Evolutionary conservation across 345 rosid genomes (phyloP).

Genomic region (Gossypium sturtianum): DNA sequence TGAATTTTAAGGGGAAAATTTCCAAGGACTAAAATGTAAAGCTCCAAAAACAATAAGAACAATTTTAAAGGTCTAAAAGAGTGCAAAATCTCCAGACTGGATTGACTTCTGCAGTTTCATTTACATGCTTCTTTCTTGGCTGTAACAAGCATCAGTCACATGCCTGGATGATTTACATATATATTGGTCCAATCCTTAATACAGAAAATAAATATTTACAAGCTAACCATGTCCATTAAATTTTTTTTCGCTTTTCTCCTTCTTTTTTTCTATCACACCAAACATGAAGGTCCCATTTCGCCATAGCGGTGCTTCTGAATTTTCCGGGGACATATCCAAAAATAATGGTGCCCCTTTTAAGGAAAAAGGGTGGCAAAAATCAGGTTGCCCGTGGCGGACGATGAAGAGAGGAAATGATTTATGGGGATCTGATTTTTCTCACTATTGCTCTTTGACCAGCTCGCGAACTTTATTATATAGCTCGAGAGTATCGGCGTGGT

Average conservation of each 20-base stretch:
- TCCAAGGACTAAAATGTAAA: background rate
- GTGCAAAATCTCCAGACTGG: background rate
- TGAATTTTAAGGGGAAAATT: background rate
- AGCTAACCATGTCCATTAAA: background rate
- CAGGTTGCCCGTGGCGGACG: conserved; percentile 13
- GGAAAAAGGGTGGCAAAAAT: conserved; percentile 21
- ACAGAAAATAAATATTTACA: conserved; percentile 3
- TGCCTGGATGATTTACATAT: conserved; percentile 22
- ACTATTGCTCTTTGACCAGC: conserved; percentile 24
- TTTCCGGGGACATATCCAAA: conserved; percentile 28
- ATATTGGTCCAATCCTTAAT: conserved; percentile 23
- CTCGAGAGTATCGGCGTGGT: conserved; percentile 54
- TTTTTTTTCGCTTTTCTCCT: conserved; percentile 1
- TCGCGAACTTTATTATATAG: conserved; percentile 54
- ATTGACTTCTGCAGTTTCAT: conserved; percentile 14
- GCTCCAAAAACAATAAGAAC: background rate
- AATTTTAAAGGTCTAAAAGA: background rate
- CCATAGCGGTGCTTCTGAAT: conserved; percentile 2
- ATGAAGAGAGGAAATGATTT: conserved; percentile 7
- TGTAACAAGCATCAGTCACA: conserved; percentile 18
- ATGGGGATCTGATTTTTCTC: conserved; percentile 18
- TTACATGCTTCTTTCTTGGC: conserved; percentile 12
- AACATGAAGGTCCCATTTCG: background rate
- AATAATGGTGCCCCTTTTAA: conserved; percentile 28
- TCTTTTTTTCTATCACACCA: background rate